Conservation (phyloP, 1,139 yeast genomes). For the Candida tetrigidarum region DNA sequence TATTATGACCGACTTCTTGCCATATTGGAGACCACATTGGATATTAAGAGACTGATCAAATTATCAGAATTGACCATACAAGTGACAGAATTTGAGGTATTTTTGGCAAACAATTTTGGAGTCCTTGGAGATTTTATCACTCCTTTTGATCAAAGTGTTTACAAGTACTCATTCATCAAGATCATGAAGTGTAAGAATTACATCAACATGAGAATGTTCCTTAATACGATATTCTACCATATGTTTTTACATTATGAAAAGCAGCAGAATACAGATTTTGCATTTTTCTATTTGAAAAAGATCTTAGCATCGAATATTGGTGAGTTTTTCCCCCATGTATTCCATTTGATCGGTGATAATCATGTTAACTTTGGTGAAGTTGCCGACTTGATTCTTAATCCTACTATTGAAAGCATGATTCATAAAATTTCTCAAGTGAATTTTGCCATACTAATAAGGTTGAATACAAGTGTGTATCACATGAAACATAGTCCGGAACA, state of each 20-base stretch:
- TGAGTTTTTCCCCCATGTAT: conserved; percentile 35
- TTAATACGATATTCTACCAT: conserved; percentile 30
- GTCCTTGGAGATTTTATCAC: conserved; percentile 25
- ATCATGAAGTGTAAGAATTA: conserved; percentile 36
- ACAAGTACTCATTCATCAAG: conserved; percentile 33
- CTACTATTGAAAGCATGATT: conserved; percentile 30
- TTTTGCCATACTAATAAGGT: conserved; percentile 24
- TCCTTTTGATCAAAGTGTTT: conserved; percentile 29
- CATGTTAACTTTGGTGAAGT: conserved; percentile 34
- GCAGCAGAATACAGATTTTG: conserved; percentile 22
- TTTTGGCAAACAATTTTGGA: conserved; percentile 27
- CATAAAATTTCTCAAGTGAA: conserved; percentile 36
- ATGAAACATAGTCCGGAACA: conserved; percentile 21
- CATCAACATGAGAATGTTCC: conserved; percentile 34
- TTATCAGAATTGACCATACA: conserved; percentile 26
- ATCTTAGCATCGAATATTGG: conserved; percentile 24
- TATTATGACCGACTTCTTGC: conserved; percentile 24
- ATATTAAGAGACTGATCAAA: conserved; percentile 23
- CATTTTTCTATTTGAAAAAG: conserved; percentile 38
- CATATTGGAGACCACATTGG: conserved; percentile 29
- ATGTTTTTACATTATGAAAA: conserved; percentile 34
- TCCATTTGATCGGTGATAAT: conserved; percentile 31
- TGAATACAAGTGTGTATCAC: conserved; percentile 27
- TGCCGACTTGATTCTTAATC: conserved; percentile 44
- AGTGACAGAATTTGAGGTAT: conserved; percentile 34